Evolutionary conservation across 768 basidiomycete species (phyloP), one percentile per base, ranked within the genome.

Genomic region (Lactarius sanguifluus): DNA sequence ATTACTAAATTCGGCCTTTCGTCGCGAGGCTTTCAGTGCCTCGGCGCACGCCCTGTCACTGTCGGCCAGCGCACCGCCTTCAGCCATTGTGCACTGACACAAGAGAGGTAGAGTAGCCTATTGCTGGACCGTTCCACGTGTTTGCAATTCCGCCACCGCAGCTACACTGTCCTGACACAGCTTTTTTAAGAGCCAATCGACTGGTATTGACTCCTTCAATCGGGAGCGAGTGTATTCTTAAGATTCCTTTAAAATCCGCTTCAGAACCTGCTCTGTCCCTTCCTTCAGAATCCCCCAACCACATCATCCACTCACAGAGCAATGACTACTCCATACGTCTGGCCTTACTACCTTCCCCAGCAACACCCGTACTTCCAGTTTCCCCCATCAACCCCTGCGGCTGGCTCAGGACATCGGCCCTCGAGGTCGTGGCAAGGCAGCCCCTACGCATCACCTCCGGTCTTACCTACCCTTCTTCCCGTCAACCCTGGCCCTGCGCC

Each of bases 311-410:
- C 34, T 36, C 45, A 55, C 34, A 23, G 6, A 61, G 58, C 61
- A 20, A 69, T 69, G 68, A 25, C 47, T 8, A 5, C 47, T 23
- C 61, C n/a, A 36, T 69, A 38, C 50, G 57, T 62, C 16, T 69
- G 61, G 61, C 68, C 68, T 23, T 69, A 69, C 68, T 62, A 59
- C 59, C 47, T 54, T 13, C 62, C 65, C 43, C 66, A 59, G 54
- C 65, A 62, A 23, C 61, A 69, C 55, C 65, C 60, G 16, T 67
- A 67, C 52, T 64, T 67, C 38, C 66, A 67, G 34, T 69, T 30
- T 55, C 65, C 61, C 56, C 69, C 61, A 2, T 34, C 65, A 15
- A 8, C 43, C 38, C 2, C 13, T 15, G 20, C 30, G n/a, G 18
- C 36, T 60, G 38, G 61, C 30, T 68, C 16, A 63, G n/a, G 54